phyloP scores from a whole-genome alignment of 1,284 basidiomycete genomes.

The Ustilago bromivora region DNA sequence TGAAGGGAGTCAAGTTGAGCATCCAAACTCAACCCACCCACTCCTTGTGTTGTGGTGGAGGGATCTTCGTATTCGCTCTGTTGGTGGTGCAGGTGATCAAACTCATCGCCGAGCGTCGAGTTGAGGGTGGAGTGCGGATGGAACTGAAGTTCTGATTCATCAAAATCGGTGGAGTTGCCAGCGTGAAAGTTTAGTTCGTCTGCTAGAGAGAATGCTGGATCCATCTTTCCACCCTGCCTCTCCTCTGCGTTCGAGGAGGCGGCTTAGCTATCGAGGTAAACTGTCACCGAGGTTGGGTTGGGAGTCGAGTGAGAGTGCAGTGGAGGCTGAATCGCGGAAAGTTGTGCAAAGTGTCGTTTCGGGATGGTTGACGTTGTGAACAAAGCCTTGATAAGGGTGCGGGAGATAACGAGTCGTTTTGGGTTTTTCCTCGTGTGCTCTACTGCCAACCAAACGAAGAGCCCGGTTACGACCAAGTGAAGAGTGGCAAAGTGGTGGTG shows the following conservation, averaged over 20 bases:
- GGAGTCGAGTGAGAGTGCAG: no score
- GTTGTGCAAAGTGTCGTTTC: no score
- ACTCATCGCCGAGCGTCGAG: background rate
- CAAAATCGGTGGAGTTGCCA: background rate
- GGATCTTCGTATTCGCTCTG: background rate
- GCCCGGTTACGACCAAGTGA: no score
- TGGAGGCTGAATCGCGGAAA: no score
- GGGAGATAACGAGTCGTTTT: no score
- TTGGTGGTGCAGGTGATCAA: background rate
- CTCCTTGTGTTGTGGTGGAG: background rate
- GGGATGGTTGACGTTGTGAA: no score
- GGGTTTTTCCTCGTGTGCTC: no score
- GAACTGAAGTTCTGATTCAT: constrained; percentile 9
- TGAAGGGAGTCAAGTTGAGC: constrained; percentile 17
- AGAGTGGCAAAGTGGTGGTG: background rate
- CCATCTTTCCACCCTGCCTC: constrained; percentile 18
- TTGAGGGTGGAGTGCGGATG: background rate
- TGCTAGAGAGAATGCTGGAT: constrained; percentile 43
- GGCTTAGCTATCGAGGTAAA: no score
- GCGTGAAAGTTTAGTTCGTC: constrained; percentile 26
- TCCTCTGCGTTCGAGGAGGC: no score
- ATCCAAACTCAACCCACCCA: constrained; percentile 4
- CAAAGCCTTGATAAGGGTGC: no score
- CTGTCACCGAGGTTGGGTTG: no score
- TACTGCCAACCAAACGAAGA: no score